Percentiles rank a stretch among this genome's conserved stretches.
These are phyloP conservation scores for Plasmodium vivax DNA, from an alignment of 169 alveolate species.

Conservation along the genomic window DNA sequence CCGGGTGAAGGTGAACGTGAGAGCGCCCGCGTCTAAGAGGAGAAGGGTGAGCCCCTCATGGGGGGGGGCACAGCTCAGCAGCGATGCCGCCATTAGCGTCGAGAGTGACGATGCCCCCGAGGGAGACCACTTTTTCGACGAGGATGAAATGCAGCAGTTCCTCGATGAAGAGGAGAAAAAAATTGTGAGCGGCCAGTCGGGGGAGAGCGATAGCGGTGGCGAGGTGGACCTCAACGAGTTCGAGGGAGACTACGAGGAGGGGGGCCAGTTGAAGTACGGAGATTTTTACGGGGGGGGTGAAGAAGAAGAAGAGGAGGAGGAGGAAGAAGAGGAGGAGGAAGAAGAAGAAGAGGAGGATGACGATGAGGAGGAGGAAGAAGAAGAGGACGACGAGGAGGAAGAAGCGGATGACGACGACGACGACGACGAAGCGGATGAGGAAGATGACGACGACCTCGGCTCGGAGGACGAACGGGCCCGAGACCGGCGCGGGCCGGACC, in stretches of 20 bases:
- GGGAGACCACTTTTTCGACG: slow-evolving; percentile 29
- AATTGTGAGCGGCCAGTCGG: neutral
- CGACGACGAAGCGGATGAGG: slow-evolving; percentile 7
- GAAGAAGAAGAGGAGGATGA: slow-evolving; percentile 4
- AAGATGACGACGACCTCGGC: neutral
- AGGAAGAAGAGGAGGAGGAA: neutral
- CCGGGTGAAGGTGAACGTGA: neutral
- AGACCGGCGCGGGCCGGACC: neutral
- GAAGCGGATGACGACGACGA: slow-evolving; percentile 74
- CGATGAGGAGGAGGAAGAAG: neutral
- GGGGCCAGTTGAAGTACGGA: neutral
- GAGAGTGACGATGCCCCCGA: neutral
- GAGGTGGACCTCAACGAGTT: slow-evolving; percentile 38
- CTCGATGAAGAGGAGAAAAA: slow-evolving; percentile 19
- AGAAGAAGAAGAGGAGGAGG: slow-evolving; percentile 18
- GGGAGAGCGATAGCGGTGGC: neutral
- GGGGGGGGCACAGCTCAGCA: neutral
- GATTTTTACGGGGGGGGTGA: slow-evolving; percentile 25
- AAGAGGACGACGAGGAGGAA: neutral
- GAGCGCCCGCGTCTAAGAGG: neutral
- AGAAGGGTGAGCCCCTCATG: neutral
- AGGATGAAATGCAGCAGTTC: slow-evolving; percentile 49
- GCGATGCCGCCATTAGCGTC: neutral
- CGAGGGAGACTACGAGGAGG: slow-evolving; percentile 16
- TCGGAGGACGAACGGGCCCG: slow-evolving; percentile 8